Evolutionary conservation across 1,284 basidiomycete genomes (phyloP).

Genomic region (Melampsora americana): DNA sequence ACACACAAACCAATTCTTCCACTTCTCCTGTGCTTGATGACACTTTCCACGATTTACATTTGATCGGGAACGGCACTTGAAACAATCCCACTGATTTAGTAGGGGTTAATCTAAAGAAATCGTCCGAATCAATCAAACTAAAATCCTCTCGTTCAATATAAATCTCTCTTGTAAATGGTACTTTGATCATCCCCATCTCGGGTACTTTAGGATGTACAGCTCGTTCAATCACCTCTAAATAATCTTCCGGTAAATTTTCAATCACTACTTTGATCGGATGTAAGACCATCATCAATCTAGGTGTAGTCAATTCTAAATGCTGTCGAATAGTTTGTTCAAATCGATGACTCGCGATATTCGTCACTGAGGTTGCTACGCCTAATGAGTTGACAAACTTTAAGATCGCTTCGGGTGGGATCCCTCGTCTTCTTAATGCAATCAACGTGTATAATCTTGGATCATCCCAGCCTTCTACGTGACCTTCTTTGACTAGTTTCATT

Average conservation of each 20-base stretch:
- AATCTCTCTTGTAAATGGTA: constrained; percentile 83
- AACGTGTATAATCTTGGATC: constrained; percentile 98
- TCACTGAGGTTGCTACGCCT: constrained; percentile 81
- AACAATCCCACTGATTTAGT: constrained; percentile 96
- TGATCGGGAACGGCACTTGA: constrained; percentile 90
- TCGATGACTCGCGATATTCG: constrained; percentile 80
- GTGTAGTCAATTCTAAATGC: constrained; percentile 83
- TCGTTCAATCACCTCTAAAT: constrained; percentile 78
- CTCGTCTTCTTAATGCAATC: constrained; percentile 87
- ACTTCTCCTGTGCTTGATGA: constrained; percentile 70
- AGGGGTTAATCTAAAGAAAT: constrained; percentile 96
- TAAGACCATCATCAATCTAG: constrained; percentile 88
- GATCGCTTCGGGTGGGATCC: constrained; percentile 92
- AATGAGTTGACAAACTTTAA: constrained; percentile 85
- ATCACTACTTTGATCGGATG: constrained; percentile 85
- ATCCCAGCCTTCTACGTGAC: constrained; percentile 88
- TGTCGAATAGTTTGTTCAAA: constrained; percentile 87
- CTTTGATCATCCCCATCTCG: constrained; percentile 73
- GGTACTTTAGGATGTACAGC: constrained; percentile 92
- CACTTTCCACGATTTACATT: constrained; percentile 80
- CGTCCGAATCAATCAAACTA: constrained; percentile 75
- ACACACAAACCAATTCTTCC: constrained; percentile 70
- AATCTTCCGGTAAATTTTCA: constrained; percentile 85
- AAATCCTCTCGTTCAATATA: constrained; percentile 97
- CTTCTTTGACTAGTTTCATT: constrained; percentile 76